phyloP scores from a whole-genome alignment of 2,329 filamentous ascomycete genomes.

The Alternaria infectoria region DNA sequence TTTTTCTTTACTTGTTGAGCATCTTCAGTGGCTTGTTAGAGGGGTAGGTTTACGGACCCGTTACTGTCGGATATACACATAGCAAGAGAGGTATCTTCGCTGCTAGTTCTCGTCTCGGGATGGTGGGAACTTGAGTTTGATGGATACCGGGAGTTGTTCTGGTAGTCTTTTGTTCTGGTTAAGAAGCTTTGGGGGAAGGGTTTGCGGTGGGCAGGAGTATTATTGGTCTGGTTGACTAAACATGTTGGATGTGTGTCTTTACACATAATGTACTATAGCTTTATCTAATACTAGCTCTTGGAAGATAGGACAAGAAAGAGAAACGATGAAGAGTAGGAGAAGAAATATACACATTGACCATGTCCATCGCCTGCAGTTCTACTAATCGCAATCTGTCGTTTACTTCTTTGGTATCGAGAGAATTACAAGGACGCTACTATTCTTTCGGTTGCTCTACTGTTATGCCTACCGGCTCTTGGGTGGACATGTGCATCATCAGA shows the following conservation, averaged over 20 bases:
- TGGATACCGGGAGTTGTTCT: neutral
- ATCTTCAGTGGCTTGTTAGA: neutral
- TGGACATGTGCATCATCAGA: constrained; percentile 8
- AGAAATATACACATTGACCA: neutral
- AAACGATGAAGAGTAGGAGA: neutral
- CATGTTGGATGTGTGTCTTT: neutral
- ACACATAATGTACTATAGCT: neutral
- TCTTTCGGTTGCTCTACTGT: neutral
- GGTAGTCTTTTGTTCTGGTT: neutral
- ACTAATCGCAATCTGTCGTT: neutral
- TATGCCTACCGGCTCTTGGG: constrained; percentile 20
- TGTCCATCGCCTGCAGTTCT: neutral
- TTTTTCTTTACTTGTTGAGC: neutral
- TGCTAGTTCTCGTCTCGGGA: neutral
- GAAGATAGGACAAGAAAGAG: neutral
- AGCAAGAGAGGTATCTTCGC: neutral
- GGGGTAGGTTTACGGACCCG: neutral
- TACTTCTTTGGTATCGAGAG: neutral
- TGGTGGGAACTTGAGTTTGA: neutral
- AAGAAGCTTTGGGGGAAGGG: neutral
- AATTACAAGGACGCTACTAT: neutral
- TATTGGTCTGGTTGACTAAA: neutral
- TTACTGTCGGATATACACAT: neutral
- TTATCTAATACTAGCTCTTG: neutral
- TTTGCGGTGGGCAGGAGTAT: neutral